Percentiles rank a stretch among this genome's conserved stretches.
These are phyloP conservation scores for Saccharomyces kudriavzevii DNA, from an alignment of 805 yeast genomes.

Conservation along the genomic window DNA sequence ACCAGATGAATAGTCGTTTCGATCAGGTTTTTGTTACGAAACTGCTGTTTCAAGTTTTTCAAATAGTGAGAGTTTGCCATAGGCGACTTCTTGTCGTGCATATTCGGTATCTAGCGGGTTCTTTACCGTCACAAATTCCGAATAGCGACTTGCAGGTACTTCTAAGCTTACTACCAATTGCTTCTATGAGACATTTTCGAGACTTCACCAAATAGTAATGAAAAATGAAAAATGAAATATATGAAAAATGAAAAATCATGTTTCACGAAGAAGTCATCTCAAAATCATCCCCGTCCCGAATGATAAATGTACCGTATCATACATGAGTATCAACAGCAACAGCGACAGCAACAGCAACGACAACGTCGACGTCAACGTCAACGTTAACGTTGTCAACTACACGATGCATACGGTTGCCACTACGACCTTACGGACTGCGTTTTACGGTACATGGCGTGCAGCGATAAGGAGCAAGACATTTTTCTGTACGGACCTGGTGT, in stretches of 20 bases:
- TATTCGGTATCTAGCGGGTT: background rate
- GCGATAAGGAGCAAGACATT: background rate
- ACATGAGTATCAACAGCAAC: background rate
- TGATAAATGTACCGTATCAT: background rate
- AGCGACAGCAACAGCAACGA: background rate
- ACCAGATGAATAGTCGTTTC: constrained; percentile 50
- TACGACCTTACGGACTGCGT: background rate
- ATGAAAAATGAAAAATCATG: constrained; percentile 3
- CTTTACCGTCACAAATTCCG: background rate
- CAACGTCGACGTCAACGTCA: background rate
- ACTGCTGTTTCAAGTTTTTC: constrained; percentile 24
- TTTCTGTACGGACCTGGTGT: background rate
- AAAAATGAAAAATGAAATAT: background rate
- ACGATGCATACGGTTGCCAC: background rate
- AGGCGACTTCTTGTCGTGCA: constrained; percentile 12
- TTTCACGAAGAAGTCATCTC: background rate
- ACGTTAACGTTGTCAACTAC: background rate
- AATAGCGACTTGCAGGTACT: background rate
- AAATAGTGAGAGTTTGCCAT: constrained; percentile 19
- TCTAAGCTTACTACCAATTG: background rate
- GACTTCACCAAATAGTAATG: background rate
- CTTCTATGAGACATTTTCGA: background rate
- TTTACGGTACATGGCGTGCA: background rate
- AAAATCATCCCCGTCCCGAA: background rate
- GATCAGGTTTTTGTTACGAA: constrained; percentile 27